Conservation (phyloP, 129 eudicot species). For the Lactuca sativa region DNA sequence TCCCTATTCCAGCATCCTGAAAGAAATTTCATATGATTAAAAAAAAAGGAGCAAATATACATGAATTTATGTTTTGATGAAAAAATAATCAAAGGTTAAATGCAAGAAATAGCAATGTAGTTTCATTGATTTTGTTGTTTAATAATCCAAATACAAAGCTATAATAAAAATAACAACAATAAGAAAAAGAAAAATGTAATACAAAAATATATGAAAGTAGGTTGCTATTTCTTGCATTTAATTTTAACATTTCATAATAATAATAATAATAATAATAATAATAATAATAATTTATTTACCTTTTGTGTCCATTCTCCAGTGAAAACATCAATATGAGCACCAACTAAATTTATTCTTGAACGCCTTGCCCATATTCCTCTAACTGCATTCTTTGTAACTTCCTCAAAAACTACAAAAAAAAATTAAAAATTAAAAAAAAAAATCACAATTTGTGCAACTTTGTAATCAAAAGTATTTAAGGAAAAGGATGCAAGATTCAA, state of each 20-base stretch:
- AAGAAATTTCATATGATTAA: constrained; percentile 11
- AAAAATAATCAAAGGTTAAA: neutral
- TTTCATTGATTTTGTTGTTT: too few relatives aligned
- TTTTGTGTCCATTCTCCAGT: constrained; percentile 99
- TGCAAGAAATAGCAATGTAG: too few relatives aligned
- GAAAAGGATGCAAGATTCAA: too few relatives aligned
- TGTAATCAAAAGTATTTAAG: too few relatives aligned
- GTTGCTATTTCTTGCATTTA: neutral
- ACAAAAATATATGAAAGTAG: too few relatives aligned
- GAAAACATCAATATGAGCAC: constrained; percentile 97
- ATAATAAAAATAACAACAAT: too few relatives aligned
- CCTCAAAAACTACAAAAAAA: constrained; percentile 78
- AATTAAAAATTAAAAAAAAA: neutral
- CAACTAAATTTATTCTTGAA: constrained; percentile 84
- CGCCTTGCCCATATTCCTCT: constrained; percentile 97
- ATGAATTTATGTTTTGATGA: constrained; percentile 2
- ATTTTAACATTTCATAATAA: neutral
- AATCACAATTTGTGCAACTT: too few relatives aligned
- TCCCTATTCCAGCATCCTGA: constrained; percentile 99
- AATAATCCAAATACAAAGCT: too few relatives aligned
- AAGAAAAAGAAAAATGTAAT: too few relatives aligned
- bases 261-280: neutral
- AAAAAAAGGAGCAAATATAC: neutral
- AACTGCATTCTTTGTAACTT: constrained; percentile 95
- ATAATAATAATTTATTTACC: constrained; percentile 36